These are phyloP conservation scores for Firmiana major DNA, from an alignment of 345 rosid genomes.

Conservation along the genomic window DNA sequence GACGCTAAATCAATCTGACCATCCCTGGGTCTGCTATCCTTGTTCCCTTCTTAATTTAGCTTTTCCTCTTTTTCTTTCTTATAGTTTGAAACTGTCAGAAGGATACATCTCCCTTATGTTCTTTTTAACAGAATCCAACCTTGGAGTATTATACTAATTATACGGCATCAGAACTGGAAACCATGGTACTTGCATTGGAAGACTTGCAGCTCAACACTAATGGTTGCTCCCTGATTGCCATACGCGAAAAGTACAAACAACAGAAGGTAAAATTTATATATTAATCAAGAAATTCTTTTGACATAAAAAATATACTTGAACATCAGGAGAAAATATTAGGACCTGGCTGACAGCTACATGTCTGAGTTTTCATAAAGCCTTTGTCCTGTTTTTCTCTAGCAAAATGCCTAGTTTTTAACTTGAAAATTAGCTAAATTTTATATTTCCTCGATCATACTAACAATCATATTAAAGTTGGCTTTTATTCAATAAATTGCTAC, in stretches of 20 bases:
- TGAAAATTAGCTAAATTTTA: too few species aligned
- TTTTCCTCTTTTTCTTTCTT: not conserved
- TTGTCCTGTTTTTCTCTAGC: too few species aligned
- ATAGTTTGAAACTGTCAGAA: slow-evolving; percentile 9
- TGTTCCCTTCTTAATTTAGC: not conserved
- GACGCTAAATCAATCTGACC: slow-evolving; percentile 70
- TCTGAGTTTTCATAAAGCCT: too few species aligned
- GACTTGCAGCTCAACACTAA: slow-evolving; percentile 63
- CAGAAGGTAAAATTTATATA: slow-evolving; percentile 45
- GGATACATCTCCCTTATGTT: not conserved
- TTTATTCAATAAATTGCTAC: not conserved
- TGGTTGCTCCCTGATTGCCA: slow-evolving; percentile 56
- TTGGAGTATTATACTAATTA: slow-evolving; percentile 82
- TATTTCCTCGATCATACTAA: not conserved
- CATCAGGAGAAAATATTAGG: too few species aligned
- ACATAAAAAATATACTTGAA: not conserved
- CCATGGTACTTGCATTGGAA: slow-evolving; percentile 71
- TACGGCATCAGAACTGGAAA: slow-evolving; percentile 53
- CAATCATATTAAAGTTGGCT: not conserved
- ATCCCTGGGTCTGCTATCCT: slow-evolving; percentile 83
- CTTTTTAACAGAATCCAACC: slow-evolving; percentile 62
- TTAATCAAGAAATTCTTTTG: not conserved
- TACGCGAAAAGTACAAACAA: slow-evolving; percentile 76
- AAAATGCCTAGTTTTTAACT: too few species aligned
- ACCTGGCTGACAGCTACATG: not conserved